These are phyloP conservation scores for Chloropicon primus DNA, from an alignment of 139 green algal genomes.

Conservation along the genomic window DNA sequence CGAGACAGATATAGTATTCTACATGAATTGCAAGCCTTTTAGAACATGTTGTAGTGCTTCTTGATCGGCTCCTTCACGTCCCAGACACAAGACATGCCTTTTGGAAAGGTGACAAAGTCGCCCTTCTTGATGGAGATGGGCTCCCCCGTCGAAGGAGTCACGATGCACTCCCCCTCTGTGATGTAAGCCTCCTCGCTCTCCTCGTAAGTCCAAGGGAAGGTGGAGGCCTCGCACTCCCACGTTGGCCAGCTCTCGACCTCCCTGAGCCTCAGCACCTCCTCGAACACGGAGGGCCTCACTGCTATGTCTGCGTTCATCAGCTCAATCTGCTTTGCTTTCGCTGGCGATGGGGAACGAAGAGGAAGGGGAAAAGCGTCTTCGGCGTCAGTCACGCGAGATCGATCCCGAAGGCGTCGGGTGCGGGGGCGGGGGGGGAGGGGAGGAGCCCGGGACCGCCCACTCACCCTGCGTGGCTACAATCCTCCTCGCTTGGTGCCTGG, in stretches of 20 bases:
- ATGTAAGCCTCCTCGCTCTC: neutral
- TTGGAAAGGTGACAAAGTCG: conserved; percentile 39
- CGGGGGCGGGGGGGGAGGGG: too few species aligned
- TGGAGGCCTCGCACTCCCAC: neutral
- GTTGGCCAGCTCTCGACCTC: neutral
- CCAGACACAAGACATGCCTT: conserved; percentile 40
- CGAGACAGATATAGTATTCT: too few species aligned
- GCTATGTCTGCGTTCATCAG: neutral
- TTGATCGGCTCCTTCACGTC: conserved; percentile 39
- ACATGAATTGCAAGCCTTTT: too few species aligned
- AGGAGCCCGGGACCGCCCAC: too few species aligned
- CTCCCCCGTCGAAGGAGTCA: conserved; percentile 22
- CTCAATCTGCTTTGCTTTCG: neutral
- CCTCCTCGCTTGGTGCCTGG: neutral
- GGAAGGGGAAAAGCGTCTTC: too few species aligned
- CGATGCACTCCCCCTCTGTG: neutral
- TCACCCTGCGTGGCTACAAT: neutral
- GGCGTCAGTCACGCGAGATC: too few species aligned
- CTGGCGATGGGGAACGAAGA: neutral
- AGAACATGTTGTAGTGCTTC: conserved; percentile 47
- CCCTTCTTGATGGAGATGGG: conserved; percentile 33
- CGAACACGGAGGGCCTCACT: neutral
- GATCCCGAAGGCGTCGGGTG: too few species aligned
- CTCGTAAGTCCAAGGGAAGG: neutral
- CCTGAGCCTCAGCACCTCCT: neutral